These are phyloP conservation scores for Suhomyces anneliseae DNA, from an alignment of 1,139 yeast genomes.

Conservation along the genomic window DNA sequence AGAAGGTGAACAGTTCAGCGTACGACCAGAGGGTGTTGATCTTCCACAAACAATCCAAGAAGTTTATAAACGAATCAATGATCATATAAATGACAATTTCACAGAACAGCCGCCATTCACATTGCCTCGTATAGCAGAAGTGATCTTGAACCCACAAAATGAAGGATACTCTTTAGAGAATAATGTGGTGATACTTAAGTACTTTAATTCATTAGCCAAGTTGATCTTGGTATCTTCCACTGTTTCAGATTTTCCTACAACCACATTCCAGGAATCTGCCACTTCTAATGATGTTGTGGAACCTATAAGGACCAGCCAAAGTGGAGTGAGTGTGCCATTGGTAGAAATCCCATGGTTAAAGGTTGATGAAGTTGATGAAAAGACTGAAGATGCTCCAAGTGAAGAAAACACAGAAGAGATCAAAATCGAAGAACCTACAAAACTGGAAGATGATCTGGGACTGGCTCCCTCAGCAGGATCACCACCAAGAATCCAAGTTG, in stretches of 20 bases:
- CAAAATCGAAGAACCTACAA: not conserved
- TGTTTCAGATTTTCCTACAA: constrained; percentile 26
- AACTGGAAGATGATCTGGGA: not conserved
- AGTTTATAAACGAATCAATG: constrained; percentile 17
- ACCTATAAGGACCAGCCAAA: constrained; percentile 10
- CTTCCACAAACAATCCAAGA: constrained; percentile 16
- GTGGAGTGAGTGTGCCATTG: constrained; percentile 20
- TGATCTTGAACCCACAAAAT: constrained; percentile 40
- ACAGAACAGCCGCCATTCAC: constrained; percentile 56
- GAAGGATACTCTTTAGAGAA: constrained; percentile 33
- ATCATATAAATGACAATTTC: constrained; percentile 28
- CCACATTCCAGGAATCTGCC: constrained; percentile 9
- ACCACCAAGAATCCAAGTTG: not conserved
- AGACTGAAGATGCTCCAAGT: not conserved
- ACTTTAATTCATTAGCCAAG: constrained; percentile 31
- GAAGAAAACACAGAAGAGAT: not conserved
- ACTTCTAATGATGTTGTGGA: constrained; percentile 1
- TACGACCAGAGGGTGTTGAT: constrained; percentile 17
- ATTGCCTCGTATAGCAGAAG: constrained; percentile 53
- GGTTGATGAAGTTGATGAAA: constrained; percentile 18
- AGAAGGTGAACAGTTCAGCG: constrained; percentile 15
- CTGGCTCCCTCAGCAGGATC: not conserved
- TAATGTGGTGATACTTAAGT: constrained; percentile 26
- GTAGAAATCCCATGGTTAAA: constrained; percentile 50
- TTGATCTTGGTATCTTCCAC: constrained; percentile 31